phyloP scores from a whole-genome alignment of 1,284 basidiomycete species.

The Leccinum solheimii region DNA sequence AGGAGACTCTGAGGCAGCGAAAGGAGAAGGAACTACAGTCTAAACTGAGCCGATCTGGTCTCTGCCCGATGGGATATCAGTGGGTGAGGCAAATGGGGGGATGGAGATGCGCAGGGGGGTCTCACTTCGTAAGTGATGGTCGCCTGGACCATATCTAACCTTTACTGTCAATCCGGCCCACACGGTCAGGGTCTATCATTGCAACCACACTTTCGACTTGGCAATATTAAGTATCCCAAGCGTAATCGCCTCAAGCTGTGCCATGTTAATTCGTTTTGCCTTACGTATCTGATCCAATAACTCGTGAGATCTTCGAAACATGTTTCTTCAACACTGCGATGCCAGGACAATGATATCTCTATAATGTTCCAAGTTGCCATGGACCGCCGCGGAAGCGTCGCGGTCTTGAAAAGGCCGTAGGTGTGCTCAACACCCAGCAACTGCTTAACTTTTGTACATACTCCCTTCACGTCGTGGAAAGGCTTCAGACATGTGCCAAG shows the following conservation, averaged over 20 bases:
- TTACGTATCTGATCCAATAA: not conserved
- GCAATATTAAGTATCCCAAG: not conserved
- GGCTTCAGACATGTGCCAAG: not conserved
- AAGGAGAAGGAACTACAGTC: slow-evolving; percentile 41
- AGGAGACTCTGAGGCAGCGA: slow-evolving; percentile 34
- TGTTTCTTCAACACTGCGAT: not conserved
- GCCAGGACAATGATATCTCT: not conserved
- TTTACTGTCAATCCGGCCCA: not conserved
- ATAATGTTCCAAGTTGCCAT: not conserved
- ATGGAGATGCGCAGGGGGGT: slow-evolving; percentile 58
- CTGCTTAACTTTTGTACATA: not conserved
- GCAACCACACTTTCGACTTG: not conserved
- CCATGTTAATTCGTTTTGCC: not conserved
- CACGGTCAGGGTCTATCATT: not conserved
- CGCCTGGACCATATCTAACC: slow-evolving; percentile 9
- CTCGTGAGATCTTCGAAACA: not conserved
- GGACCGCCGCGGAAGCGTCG: not conserved
- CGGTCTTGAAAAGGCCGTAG: not conserved
- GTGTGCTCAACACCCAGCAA: not conserved
- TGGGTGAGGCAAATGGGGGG: slow-evolving; percentile 51
- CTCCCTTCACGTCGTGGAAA: not conserved
- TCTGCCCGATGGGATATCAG: slow-evolving; percentile 50
- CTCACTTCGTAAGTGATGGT: slow-evolving; percentile 42
- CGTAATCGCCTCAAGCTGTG: not conserved
- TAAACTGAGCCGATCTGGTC: slow-evolving; percentile 39